Evolutionary conservation across 495 filamentous ascomycete genomes (phyloP), one percentile per base, ranked within the genome.

Genomic region (Achaetomiella virescens): DNA sequence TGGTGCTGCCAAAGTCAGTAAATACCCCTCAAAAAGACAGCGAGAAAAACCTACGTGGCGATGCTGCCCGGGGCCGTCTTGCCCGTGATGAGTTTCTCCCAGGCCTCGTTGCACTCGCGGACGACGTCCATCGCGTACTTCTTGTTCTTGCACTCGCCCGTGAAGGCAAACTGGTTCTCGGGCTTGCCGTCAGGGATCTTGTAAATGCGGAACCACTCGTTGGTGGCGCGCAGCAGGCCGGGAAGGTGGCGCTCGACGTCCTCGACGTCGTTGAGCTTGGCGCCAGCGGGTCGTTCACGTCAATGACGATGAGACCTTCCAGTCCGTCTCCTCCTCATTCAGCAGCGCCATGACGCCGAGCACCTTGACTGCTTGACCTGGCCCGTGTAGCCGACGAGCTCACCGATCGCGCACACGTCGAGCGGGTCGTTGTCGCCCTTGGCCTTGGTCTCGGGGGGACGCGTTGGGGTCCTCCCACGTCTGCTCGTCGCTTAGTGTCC

Each of bases 191-290:
- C 95, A 66, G 95, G 95, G 77, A 99, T 97, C 83, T 97, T 97
- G 85, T 99, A 99, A 83, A 99, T 97, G 74, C 95, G 89, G 89
- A 99, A 99, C 95, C 95, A 99, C 82, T 99, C 95, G 71, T 99
- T 99, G 70, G 93, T 97, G 68, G 95, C 95, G 61, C 95, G 84
- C 68, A 99, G 79, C 37, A 97, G 87, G 59, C 95, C 95, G 41
- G 95, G 95, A 22, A 99, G 87, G 81, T 97, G 95, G 70, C 92
- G 86, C 81, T 97, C 95, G 54, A 99, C 92, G 74, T 99, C 95
- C 81, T 97, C 95, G 65, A 99, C 87, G 74, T 97, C 92, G 75
- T 99, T 90, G 65, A 99, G 89, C 82, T 96, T 96, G 59, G 88
- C 48, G 95, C 95, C 52, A 99, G 79, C 63, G 95, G 93, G 77